Percentiles rank a stretch among this genome's conserved stretches.
Evolutionary conservation across 768 basidiomycete genomes (phyloP).

Genomic region (Leccinum uliginosum): DNA sequence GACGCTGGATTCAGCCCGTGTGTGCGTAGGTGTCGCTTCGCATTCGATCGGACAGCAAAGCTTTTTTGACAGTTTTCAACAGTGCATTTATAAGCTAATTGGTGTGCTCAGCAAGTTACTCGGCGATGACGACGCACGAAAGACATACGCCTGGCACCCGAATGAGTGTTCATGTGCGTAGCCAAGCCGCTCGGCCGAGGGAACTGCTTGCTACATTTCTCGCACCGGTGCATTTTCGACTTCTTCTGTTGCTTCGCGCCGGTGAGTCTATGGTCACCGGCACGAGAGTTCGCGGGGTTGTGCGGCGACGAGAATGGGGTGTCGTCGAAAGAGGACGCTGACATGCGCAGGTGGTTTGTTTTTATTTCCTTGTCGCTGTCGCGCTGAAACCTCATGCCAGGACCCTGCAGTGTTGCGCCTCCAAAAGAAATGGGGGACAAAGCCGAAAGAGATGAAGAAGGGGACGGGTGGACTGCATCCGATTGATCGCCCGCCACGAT

Average conservation of each 20-base stretch:
- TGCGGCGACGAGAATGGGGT: conserved; percentile 11
- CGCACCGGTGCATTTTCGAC: conserved; percentile 48
- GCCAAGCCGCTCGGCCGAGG: conserved; percentile 48
- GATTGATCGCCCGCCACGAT: conserved; percentile 14
- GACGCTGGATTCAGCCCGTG: conserved; percentile 49
- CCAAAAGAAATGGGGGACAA: conserved; percentile 4
- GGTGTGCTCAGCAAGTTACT: conserved; percentile 3
- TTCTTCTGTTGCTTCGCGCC: conserved; percentile 28
- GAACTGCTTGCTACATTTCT: conserved; percentile 41
- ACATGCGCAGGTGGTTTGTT: conserved; percentile 14
- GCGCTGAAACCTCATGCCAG: conserved; percentile 22
- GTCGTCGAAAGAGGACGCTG: conserved; percentile 1
- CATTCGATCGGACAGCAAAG: conserved; percentile 79
- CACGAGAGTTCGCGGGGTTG: conserved; percentile 1
- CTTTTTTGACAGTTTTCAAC: conserved; percentile 58
- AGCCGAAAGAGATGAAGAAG: conserved; percentile 2
- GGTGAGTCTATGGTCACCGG: conserved; percentile 9
- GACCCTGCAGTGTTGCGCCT: conserved; percentile 16
- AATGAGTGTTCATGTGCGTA: conserved; percentile 53
- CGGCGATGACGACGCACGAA: neutral
- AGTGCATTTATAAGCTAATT: conserved; percentile 40
- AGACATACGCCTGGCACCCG: conserved; percentile 45
- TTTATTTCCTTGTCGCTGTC: conserved; percentile 5
- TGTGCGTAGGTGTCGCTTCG: conserved; percentile 73
- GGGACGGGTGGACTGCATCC: conserved; percentile 7